Evolutionary conservation across 768 basidiomycete species (phyloP).

Genomic region (Xerocomellus chrysenteron): DNA sequence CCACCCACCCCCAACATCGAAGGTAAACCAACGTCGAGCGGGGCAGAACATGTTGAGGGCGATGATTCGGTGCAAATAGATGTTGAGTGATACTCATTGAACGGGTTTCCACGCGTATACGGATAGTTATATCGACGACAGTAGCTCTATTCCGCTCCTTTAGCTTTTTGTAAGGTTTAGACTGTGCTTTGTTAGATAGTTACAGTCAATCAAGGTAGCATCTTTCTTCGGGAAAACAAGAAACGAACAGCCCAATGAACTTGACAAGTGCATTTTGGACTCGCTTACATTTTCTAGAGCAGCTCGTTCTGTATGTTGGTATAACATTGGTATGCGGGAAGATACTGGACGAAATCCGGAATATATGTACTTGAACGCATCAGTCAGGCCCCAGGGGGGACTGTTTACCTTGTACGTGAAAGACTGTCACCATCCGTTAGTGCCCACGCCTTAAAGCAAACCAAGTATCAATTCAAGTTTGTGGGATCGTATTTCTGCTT

Average conservation of each 20-base stretch:
- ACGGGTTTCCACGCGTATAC: background rate
- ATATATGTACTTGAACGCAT: too few species aligned
- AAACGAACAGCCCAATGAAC: background rate
- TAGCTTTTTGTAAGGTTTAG: background rate
- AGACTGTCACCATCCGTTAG: too few species aligned
- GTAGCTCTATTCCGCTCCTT: conserved; percentile 5
- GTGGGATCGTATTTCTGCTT: too few species aligned
- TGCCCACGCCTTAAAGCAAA: too few species aligned
- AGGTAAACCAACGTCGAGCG: background rate
- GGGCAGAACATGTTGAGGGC: background rate
- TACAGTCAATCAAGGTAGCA: background rate
- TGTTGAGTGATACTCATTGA: conserved; percentile 8
- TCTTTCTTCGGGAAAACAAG: background rate
- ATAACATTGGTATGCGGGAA: conserved; percentile 2
- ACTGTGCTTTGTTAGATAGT: conserved; percentile 2
- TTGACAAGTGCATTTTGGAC: background rate
- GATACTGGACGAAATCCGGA: background rate
- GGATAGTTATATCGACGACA: background rate
- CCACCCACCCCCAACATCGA: conserved; percentile 1
- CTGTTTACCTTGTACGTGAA: too few species aligned
- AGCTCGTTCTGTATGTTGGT: conserved; percentile 1
- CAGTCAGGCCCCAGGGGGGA: too few species aligned
- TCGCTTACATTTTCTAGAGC: background rate
- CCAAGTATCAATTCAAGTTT: too few species aligned
- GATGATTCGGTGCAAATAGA: conserved; percentile 14